These are phyloP conservation scores for Paracoccidioides lutzii DNA, from an alignment of 2,329 filamentous ascomycete genomes.

Conservation along the genomic window DNA sequence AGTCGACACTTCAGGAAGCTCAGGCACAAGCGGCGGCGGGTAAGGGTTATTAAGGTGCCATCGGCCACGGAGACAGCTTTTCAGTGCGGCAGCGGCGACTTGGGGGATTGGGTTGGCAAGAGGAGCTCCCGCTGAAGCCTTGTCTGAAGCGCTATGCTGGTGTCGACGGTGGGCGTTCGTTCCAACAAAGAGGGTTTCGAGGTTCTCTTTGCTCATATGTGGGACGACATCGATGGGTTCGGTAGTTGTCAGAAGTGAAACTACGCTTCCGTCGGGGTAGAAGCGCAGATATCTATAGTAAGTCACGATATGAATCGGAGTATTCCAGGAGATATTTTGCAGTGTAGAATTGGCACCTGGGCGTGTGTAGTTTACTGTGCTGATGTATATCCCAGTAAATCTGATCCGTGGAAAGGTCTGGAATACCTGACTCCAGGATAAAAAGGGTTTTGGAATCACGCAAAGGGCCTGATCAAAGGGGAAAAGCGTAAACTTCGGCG, in stretches of 20 bases:
- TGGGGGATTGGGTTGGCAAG: conserved; percentile 23
- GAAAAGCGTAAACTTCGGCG: conserved; percentile 24
- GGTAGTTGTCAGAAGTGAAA: conserved; percentile 66
- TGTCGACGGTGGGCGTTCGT: conserved; percentile 23
- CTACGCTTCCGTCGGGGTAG: conserved; percentile 73
- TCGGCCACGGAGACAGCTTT: conserved; percentile 51
- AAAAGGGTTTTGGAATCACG: conserved; percentile 30
- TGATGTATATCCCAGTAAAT: conserved; percentile 94
- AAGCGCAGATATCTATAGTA: conserved; percentile 97
- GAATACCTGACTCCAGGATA: conserved; percentile 56
- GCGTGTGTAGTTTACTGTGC: conserved; percentile 87
- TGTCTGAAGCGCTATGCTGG: conserved; percentile 29
- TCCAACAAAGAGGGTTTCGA: conserved; percentile 31
- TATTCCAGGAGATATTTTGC: conserved; percentile 61
- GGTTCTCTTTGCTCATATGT: conserved; percentile 59
- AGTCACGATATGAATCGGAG: conserved; percentile 85
- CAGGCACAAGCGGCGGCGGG: conserved; percentile 19
- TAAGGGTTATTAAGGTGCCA: conserved; percentile 51
- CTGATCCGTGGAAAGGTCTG: conserved; percentile 70
- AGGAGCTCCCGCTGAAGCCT: conserved; percentile 21
- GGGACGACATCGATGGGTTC: conserved; percentile 84
- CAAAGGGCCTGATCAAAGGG: conserved; percentile 28
- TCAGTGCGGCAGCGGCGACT: conserved; percentile 46
- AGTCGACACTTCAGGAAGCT: not conserved
- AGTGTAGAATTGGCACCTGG: conserved; percentile 56